Evolutionary conservation across 345 rosid species (phyloP).

Genomic region (Camelina laxa): DNA sequence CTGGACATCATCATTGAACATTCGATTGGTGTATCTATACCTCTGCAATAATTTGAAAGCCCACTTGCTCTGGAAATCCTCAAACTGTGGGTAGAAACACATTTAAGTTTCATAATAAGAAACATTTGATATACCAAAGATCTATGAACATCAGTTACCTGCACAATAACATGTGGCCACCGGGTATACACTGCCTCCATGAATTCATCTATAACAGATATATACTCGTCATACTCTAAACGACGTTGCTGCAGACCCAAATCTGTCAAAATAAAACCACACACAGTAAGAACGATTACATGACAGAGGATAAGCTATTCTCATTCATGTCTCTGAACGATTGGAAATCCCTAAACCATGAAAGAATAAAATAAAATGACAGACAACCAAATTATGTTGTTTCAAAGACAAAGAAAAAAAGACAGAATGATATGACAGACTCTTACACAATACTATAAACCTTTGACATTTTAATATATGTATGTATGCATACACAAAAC

Average conservation of each 20-base stretch:
- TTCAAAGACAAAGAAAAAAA: constrained; percentile 6
- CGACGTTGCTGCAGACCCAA: constrained; percentile 94
- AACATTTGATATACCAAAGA: constrained; percentile 28
- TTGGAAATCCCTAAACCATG: constrained; percentile 8
- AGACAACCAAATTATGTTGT: constrained; percentile 1
- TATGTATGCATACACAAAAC: neutral
- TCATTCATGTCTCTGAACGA: constrained; percentile 16
- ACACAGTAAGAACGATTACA: constrained; percentile 21
- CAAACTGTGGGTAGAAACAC: constrained; percentile 62
- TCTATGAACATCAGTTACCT: constrained; percentile 52
- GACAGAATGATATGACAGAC: neutral
- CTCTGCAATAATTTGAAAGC: constrained; percentile 96
- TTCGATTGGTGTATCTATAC: constrained; percentile 76
- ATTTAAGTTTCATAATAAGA: neutral
- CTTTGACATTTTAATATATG: neutral
- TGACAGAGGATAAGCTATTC: constrained; percentile 14
- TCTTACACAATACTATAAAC: constrained; percentile 1
- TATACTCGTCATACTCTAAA: constrained; percentile 79
- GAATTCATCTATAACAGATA: constrained; percentile 84
- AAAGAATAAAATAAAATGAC: neutral
- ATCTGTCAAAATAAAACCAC: constrained; percentile 56
- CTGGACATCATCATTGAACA: constrained; percentile 99
- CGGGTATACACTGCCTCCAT: constrained; percentile 99
- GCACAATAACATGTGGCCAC: constrained; percentile 98
- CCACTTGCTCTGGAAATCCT: constrained; percentile 99